Evolutionary conservation across 73 alveolate species (phyloP), one percentile per base, ranked within the genome.

Genomic region (Durusdinium trenchii): DNA sequence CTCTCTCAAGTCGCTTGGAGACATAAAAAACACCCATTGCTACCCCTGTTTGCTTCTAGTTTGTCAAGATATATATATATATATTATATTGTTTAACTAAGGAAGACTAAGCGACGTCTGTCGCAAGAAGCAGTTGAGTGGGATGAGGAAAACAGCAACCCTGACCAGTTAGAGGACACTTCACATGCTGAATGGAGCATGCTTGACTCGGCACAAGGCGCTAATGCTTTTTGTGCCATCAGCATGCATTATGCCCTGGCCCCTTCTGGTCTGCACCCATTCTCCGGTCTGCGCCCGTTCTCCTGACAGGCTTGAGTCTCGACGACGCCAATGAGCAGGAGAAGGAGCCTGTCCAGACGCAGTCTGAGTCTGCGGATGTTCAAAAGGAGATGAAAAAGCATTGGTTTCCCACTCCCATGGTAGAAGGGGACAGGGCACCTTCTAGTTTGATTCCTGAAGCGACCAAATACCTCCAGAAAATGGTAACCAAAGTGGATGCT

Each of bases 371-470:
- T 16, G 78, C 48, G 52, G 94, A 84, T 38, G 45, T 35, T 40
- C 48, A 84, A 76, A 30, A 26, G 42, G 78, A 84, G 78, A 9
- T 84, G 71, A 36, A 32, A 4, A 84, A 50, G 45, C 32, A 50
- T 51, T 7, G 76, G 16, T 84, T 50, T 60, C 90, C 90, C 48
- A 54, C 6, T 60, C 90, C 90, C 48, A 54, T 20, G 94, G 52
- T 35, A 48, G 94, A 84, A n/a, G 94, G 94, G 43, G 94, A 84
- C 76, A 12, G 32, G n/a, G 67, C 94, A 6, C 94, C 94, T n/a
- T 47, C 48, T 3, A 76, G 54, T 14, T 6, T 84, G 57, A 35
- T 84, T 28, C 94, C 94, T 28, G 51, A 84, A 36, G 94, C 94
- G 10, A 50, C 78, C 52, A 23, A 7, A 14, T 23, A n/a, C 20